Base-by-base conservation (phyloP, 306 rosid genomes). In the Quercus wislizeni region DNA sequence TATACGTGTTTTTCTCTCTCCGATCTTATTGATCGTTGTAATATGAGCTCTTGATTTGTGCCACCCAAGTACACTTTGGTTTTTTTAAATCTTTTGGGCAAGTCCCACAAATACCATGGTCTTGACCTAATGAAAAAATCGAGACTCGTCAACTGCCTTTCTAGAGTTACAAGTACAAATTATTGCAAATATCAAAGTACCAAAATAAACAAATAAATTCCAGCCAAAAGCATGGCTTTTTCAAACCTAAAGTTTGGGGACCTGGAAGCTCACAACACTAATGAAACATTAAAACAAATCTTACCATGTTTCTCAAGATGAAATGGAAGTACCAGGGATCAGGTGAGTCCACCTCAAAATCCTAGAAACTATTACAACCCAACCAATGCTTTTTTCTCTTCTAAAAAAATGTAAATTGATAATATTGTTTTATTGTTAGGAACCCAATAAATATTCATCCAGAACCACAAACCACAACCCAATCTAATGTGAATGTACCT, bases 301-400 rank as follows among this genome's bases (percentile, higher is more conserved):
- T 28, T 89, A 95, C 97, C 97, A 93, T 57, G 86, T 91, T 93
- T 88, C 64, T 95, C 27, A 97, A 91, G 70, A 95, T 54, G 82
- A 95, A 84, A 19, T 97, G 91, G 8, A 91, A 65, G 93, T 90
- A 95, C 99, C 99, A 93, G 33, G 98, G 91, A 75, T 91, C 28
- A 71, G 90, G 87, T 25, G 99, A 95, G 76, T 84, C 89, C 51
- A 0, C 69, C 2, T 97, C 97, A 69, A 95, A 88, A 85, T 95
- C 21, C 20, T 18, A 51, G 56, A 46, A 38, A 15, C 15, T 5
- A 8, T 61, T 13, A 33, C 23, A 64, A 61, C 33, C 67, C 2
- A 58, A 57, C 12, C 25, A 20, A 23, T 19, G 21, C 63, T 20
- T 2, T 57, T 57, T 20, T 20, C 63, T 57, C 27, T 57, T 20